Evolutionary conservation across 768 basidiomycete species (phyloP), one percentile per base, ranked within the genome.

Genomic region (Sarcomyxa edulis): DNA sequence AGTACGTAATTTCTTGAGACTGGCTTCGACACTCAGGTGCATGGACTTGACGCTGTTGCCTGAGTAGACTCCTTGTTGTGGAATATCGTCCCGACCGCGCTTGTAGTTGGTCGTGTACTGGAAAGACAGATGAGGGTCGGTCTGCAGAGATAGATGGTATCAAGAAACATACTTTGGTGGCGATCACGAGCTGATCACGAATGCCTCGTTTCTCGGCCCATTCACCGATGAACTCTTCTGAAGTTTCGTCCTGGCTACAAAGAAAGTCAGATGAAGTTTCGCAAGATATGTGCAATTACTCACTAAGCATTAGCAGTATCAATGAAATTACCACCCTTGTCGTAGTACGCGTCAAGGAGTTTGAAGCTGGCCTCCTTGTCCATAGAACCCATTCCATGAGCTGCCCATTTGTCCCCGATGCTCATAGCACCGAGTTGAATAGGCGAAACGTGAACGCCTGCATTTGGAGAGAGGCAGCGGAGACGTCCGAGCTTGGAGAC

Each of bases 31-130:
- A 14, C 65, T 64, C 25, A 72, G 23, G 18, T 59, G 55, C 49
- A 75, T 51, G 3, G 59, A 61, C 47, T 76, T 76, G 43, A 54
- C 40, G 41, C 58, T 62, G 48, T 81, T 79, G 2, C 79, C 79
- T 1, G 48, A 49, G 44, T 66, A 73, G 33, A 67, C 53, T 1
- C 61, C 54, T 30, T 69, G 62, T 31, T 66, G 58, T 8, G 50
- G 41, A 7, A 59, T 40, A 1, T 39, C 39, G 3, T 45, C 18
- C 25, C 62, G 46, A 16, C 50, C 42, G 5, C 39, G 40, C 27
- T 64, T 66, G 50, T 30, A 61, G 39, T 56, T 51, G 22, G 45
- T 52, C 1, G 53, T 47, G 35, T 61, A 69, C 65, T 63, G n/a
- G n/a, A 12, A 22, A 22, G 16, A 4, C n/a, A 20, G 20, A 35